Percentiles rank a stretch among this genome's conserved stretches.
Conservation (phyloP, 2,329 filamentous ascomycete species). For the Pestalotiopsis sp. region DNA sequence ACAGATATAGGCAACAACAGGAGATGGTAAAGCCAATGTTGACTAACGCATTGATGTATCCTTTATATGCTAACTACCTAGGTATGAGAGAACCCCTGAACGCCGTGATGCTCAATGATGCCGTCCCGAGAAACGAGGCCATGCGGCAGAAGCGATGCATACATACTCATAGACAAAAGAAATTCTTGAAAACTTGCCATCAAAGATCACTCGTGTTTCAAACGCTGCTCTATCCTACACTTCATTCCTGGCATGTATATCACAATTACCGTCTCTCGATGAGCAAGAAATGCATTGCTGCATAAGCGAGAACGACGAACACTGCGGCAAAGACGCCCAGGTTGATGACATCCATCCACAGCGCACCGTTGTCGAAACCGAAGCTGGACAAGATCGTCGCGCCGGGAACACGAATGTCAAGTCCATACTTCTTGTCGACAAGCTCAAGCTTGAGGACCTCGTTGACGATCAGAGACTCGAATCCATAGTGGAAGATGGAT, state of each 20-base stretch:
- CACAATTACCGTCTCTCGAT: slow-evolving; percentile 75
- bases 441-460: slow-evolving; percentile 90
- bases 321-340: slow-evolving; percentile 79
- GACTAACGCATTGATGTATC: neutral
- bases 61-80: neutral
- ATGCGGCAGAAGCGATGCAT: slow-evolving; percentile 1
- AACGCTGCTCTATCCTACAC: slow-evolving; percentile 14
- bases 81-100: neutral
- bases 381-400: slow-evolving; percentile 93
- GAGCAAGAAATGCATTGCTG: slow-evolving; percentile 89
- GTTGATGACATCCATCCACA: slow-evolving; percentile 84
- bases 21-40: neutral
- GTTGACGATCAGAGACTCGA: slow-evolving; percentile 95
- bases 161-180: neutral
- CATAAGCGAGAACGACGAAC: slow-evolving; percentile 88
- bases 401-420: slow-evolving; percentile 95
- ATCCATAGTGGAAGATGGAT: slow-evolving; percentile 98
- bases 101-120: slow-evolving; percentile 9
- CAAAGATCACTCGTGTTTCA: neutral
- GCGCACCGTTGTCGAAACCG: slow-evolving; percentile 84
- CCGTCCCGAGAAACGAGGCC: slow-evolving; percentile 2
- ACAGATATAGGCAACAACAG: neutral
- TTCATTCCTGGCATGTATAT: neutral
- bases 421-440: slow-evolving; percentile 91
- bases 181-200: neutral